Conservation (phyloP, 1,139 yeast genomes). For the Pichia sp. region DNA sequence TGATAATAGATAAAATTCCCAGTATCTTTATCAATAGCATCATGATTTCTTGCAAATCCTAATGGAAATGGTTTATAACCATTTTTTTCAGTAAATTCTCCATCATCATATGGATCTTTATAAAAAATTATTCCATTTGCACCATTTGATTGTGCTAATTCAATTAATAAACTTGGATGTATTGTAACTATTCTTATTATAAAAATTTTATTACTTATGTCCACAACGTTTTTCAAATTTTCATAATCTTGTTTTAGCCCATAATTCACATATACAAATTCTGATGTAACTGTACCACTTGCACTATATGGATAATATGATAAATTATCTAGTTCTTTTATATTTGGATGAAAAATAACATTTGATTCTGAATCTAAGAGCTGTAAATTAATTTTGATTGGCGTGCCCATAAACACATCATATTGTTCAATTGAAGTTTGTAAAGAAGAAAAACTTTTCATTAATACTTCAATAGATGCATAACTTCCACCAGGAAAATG, state of each 20-base stretch:
- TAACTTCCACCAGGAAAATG: conserved; percentile 42
- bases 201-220: conserved; percentile 27
- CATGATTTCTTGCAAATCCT: conserved; percentile 43
- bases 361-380: conserved; percentile 32
- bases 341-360: conserved; percentile 33
- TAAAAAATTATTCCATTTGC: conserved; percentile 32
- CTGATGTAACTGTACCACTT: conserved; percentile 30
- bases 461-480: conserved; percentile 31
- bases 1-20: conserved; percentile 51
- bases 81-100: conserved; percentile 33
- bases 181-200: conserved; percentile 29
- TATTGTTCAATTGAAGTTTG: conserved; percentile 50
- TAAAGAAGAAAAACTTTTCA: conserved; percentile 16
- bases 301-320: conserved; percentile 34
- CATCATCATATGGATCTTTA: conserved; percentile 41
- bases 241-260: conserved; percentile 31
- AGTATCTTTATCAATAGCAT: conserved; percentile 48
- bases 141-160: conserved; percentile 30
- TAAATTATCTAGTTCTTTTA: conserved; percentile 48
- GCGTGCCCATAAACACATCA: conserved; percentile 51
- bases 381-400: conserved; percentile 42
- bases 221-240: conserved; percentile 20
- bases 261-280: conserved; percentile 31
- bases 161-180: conserved; percentile 31
- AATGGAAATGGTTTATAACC: conserved; percentile 39